Evolutionary conservation across 805 yeast genomes (phyloP), one percentile per base, ranked within the genome.

Genomic region (Ogataea paraovalis): DNA sequence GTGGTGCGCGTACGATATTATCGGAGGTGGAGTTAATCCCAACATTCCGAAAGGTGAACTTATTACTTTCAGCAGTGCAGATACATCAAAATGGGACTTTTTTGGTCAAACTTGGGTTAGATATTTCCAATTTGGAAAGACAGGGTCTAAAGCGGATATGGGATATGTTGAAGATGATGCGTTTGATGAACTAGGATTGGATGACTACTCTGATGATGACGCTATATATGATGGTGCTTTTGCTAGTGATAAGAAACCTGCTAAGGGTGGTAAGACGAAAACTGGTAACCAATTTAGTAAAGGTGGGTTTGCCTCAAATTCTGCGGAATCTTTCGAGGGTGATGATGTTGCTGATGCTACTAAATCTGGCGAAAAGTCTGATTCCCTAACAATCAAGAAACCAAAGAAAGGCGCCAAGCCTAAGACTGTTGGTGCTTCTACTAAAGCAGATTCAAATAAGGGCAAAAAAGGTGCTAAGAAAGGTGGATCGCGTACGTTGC

Each of bases 1-100:
- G 18, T 81, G 84, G 80, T 80, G 85, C 68, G 85, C 83, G 0
- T 79, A 78, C 58, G 79, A 79, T 49, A 59, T 67, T 19, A 68
- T 80, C 50, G 85, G 85, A 18, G 82, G 78, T 2, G 70, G 68
- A 19, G 25, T 60, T 12, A 70, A 65, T 34, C 67, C 65, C 28
- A 70, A 68, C 28, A 64, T 66, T 39, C 72, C 71, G 42, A 55
- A 55, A 5, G 86, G 87, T n/a, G 60, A 64, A 18, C 52, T 78
- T 21, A 67, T 80, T 25, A 67, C 68, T 38, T 72, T 65, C 45
- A 56, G 59, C n/a, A 49, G 61, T 2, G 42, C 50, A 2, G 61
- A 62, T 30, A 61, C 62, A 10, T 62, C 59, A 14, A 61, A 65
- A 42, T 75, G 71, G 58, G 63, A 69, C 27, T 71, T 67, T 45